These are phyloP conservation scores for Teratosphaeria viscida DNA, from an alignment of 2,329 filamentous ascomycete genomes.

Conservation along the genomic window DNA sequence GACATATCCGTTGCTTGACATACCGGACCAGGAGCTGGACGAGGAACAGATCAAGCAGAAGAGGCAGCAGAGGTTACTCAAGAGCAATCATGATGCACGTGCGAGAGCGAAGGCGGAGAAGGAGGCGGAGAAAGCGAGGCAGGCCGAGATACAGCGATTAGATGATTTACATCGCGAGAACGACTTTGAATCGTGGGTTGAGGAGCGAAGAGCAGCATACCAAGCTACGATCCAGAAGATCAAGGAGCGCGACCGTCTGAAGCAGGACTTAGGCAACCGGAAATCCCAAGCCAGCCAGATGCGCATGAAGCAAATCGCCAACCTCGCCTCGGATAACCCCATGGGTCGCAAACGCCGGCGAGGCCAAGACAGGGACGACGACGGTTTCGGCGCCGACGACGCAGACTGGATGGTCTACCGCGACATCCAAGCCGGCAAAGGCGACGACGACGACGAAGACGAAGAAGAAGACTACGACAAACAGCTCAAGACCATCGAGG, in stretches of 20 bases:
- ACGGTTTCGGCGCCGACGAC: constrained; percentile 93
- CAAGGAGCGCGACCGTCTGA: constrained; percentile 85
- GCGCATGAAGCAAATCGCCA: constrained; percentile 96
- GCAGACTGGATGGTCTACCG: constrained; percentile 98
- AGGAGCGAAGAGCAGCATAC: constrained; percentile 66
- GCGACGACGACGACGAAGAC: constrained; percentile 88
- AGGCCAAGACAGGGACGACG: constrained; percentile 87
- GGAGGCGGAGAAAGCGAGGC: constrained; percentile 76
- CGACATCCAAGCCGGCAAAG: constrained; percentile 76
- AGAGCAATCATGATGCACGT: constrained; percentile 87
- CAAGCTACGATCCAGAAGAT: constrained; percentile 66
- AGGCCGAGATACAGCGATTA: constrained; percentile 70
- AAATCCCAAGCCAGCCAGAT: constrained; percentile 94
- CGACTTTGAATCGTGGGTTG: constrained; percentile 77
- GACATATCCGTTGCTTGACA: constrained; percentile 77
- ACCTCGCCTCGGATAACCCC: constrained; percentile 82
- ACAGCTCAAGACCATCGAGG: constrained; percentile 66
- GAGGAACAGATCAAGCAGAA: constrained; percentile 88
- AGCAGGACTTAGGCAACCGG: constrained; percentile 88
- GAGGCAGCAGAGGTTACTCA: constrained; percentile 81
- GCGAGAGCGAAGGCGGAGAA: constrained; percentile 94
- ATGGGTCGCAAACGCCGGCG: constrained; percentile 65
- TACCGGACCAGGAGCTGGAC: constrained; percentile 85
- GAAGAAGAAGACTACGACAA: constrained; percentile 79
- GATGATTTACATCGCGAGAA: constrained; percentile 77